Base-by-base conservation (phyloP, 2,329 filamentous ascomycete species). In the Cadophora luteo-olivacea region DNA sequence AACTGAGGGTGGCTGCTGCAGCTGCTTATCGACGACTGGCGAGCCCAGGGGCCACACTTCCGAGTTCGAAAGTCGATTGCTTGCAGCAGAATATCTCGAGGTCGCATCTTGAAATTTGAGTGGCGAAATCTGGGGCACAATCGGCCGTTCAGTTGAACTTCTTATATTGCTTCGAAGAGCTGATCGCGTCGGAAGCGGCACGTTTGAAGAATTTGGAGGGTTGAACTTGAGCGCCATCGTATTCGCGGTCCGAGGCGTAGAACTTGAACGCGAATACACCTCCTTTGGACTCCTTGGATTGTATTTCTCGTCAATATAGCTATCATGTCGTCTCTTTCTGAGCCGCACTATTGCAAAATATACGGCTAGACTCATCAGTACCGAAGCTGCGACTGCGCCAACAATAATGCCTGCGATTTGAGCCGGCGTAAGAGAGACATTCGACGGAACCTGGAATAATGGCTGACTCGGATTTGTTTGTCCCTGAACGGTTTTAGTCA, bases 241-340 rank as follows among this genome's bases (percentile, higher is more conserved):
- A 65, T 70, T 72, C 1, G 64, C 63, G 24, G 69, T 72, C 19
- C 69, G 65, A n/a, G 66, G 41, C 11, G 61, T 48, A 0, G 70
- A 71, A 41, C 67, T 72, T 4, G 65, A 48, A 11, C 70, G 65
- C 7, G 69, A 67, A 16, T 60, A 61, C 5, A 70, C 36, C 12
- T 68, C 62, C n/a, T 48, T 69, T n/a, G 69, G 69, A 62, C 69
- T 69, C 14, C 38, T 60, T 1, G 61, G n/a, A 32, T 62, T 9
- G 9, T 52, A 55, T 41, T 72, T 72, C 49, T 71, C 70, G 52
- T 67, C 65, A 3, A 72, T 57, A 48, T 68, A 71, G 36, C 67
- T 71, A 48, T 71, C 67, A 29, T 54, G 45, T 22, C 64, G 60
- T 33, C 64, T 70, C 29, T 22, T 45, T 12, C 57, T 68, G 55